phyloP scores from a whole-genome alignment of 495 filamentous ascomycete genomes.

The Emericellopsis terricola region DNA sequence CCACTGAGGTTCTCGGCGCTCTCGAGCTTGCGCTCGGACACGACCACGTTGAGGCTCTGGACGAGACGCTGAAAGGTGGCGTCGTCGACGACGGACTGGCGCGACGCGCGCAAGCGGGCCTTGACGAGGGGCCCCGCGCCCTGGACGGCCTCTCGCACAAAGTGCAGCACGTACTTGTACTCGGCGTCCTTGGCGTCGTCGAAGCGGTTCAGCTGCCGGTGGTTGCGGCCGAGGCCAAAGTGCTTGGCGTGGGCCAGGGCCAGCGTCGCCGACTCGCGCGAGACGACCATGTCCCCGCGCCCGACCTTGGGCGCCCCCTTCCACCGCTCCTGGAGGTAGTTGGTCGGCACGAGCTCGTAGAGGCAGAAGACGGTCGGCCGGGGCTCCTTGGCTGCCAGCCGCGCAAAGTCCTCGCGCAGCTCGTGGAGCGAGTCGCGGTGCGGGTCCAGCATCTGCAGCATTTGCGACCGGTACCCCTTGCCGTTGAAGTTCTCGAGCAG shows the following conservation, averaged over 20 bases:
- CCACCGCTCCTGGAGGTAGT: conserved; percentile 9
- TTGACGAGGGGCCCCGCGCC: not conserved
- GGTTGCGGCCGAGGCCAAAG: conserved; percentile 13
- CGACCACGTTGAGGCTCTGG: too few relatives aligned
- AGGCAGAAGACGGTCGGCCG: conserved; percentile 14
- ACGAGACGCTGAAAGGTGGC: too few relatives aligned
- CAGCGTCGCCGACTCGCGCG: conserved; percentile 3
- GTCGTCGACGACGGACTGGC: too few relatives aligned
- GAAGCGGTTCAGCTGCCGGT: conserved; percentile 16
- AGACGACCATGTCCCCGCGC: not conserved
- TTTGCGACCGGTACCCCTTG: conserved; percentile 10
- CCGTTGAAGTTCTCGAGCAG: conserved; percentile 10
- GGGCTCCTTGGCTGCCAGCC: conserved; percentile 10
- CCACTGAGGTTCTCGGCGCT: too few relatives aligned
- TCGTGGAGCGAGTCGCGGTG: conserved; percentile 13
- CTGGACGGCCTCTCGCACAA: conserved; percentile 10
- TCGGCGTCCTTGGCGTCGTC: conserved; percentile 13
- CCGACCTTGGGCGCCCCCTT: not conserved
- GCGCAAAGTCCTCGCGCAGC: conserved; percentile 7
- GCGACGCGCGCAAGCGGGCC: not conserved
- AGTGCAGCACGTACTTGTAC: conserved; percentile 14
- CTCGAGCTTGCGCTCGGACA: too few relatives aligned
- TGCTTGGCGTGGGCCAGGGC: conserved; percentile 10
- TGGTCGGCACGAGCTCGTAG: conserved; percentile 13
- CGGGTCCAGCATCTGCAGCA: conserved; percentile 16